Conservation (phyloP, 2,329 filamentous ascomycete genomes). For the Fonsecaea erecta region DNA sequence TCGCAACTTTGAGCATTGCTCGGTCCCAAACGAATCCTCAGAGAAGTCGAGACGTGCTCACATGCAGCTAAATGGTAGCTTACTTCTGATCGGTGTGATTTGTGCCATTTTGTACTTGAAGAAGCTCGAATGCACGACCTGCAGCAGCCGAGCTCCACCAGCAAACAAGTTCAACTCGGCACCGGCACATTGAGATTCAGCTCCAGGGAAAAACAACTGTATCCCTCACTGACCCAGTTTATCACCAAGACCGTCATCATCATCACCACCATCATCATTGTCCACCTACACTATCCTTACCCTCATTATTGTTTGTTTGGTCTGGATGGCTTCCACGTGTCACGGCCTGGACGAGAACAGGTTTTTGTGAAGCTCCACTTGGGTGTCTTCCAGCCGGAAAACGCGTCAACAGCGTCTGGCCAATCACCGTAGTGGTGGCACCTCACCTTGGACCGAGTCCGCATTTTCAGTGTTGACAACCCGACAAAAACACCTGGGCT, state of each 20-base stretch:
- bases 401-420: slow-evolving; percentile 29
- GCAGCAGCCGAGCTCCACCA: slow-evolving; percentile 15
- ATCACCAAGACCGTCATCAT: background rate
- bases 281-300: slow-evolving; percentile 4
- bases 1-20: background rate
- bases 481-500: slow-evolving; percentile 12
- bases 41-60: background rate
- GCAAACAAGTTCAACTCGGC: background rate
- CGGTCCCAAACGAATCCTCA: background rate
- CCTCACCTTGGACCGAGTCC: slow-evolving; percentile 19
- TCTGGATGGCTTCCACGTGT: slow-evolving; percentile 15
- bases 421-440: slow-evolving; percentile 33
- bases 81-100: background rate
- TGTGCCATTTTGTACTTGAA: background rate
- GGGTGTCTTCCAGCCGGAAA: background rate
- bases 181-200: background rate
- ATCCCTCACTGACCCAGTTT: slow-evolving; percentile 4
- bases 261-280: background rate
- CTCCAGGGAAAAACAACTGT: background rate
- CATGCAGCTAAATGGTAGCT: background rate
- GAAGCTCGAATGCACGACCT: background rate
- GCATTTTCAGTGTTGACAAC: slow-evolving; percentile 34
- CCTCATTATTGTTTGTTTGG: slow-evolving; percentile 1
- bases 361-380: slow-evolving; percentile 22
- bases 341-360: slow-evolving; percentile 10